These are phyloP conservation scores for Fragosphaeria purpurea DNA, from an alignment of 2,329 filamentous ascomycete species.

Conservation along the genomic window DNA sequence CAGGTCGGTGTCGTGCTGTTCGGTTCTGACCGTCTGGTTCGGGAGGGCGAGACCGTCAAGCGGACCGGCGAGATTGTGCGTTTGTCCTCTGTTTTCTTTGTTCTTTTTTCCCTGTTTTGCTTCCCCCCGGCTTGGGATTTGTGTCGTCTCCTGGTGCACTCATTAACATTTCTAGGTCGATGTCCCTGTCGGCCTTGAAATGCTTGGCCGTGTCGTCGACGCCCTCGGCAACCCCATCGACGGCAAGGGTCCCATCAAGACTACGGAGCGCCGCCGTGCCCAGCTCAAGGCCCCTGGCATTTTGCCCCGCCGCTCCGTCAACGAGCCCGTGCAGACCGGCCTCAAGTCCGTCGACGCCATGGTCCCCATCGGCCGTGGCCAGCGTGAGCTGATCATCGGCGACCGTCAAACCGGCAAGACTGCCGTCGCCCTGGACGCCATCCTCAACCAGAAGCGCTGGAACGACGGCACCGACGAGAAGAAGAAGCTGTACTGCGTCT, in stretches of 20 bases:
- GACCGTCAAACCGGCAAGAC: constrained; percentile 99
- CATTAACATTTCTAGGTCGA: constrained; percentile 58
- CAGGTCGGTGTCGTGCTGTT: constrained; percentile 99
- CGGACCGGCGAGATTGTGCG: constrained; percentile 98
- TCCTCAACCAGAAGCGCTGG: constrained; percentile 99
- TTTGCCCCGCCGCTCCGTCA: constrained; percentile 92
- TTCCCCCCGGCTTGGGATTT: too few relatives aligned
- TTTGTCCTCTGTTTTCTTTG: constrained; percentile 16
- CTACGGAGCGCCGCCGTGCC: constrained; percentile 85
- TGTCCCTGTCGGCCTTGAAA: constrained; percentile 81
- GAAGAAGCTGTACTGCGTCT: constrained; percentile 99
- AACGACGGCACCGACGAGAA: constrained; percentile 77
- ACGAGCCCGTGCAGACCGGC: constrained; percentile 98
- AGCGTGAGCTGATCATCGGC: constrained; percentile 99
- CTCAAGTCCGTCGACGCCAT: constrained; percentile 99
- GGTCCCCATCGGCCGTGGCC: constrained; percentile 98
- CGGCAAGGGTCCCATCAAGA: constrained; percentile 94
- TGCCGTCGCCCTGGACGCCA: constrained; percentile 93
- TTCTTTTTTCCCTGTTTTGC: constrained; percentile 1
- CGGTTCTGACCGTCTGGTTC: constrained; percentile 99
- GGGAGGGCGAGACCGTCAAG: constrained; percentile 99
- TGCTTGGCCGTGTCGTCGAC: constrained; percentile 97
- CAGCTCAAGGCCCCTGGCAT: constrained; percentile 99
- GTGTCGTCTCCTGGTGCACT: too few relatives aligned
- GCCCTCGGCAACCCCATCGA: constrained; percentile 99